Base-by-base conservation (phyloP, 164 flowering plant species). In the Aristolochia californica region DNA sequence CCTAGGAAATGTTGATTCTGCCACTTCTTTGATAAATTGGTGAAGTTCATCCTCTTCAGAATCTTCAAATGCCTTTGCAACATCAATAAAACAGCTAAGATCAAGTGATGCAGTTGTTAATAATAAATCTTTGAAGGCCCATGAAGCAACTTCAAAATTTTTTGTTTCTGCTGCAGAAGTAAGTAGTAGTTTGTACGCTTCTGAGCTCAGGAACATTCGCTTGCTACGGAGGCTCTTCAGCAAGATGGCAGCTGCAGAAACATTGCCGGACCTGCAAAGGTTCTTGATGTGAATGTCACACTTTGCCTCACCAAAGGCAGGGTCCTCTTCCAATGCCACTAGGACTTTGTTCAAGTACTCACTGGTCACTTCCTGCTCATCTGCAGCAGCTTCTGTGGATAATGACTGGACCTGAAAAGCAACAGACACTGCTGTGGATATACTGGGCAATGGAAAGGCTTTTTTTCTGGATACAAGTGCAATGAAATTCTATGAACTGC, bases 61-160 rank as follows among this genome's bases (percentile, higher is more conserved):
- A 17, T 72, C 75, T 13, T 48, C 45, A 60, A 82, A 83, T 30
- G 81, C 87, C 67, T 68, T 78, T 14, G 91, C 96, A 77, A 88
- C 54, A 68, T 44, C 64, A 24, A 57, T 55, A 76, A 71, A 89
- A 43, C 77, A 70, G 28, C 50, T 53, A 34, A 80, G 70, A 68
- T 68, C 68, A 54, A 76, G 60, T 20, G 69, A 45, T 27, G 64
- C 44, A 57, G 54, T 52, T 14, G 72, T 74, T 7, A 56, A 44
- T 49, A 89, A 21, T 47, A 79, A 45, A 66, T 81, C 79, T 72
- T 77, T 87, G 59, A 87, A 81, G 59, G 72, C 61, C 55, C 64
- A 75, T 64, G 63, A 70, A 38, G 77, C 58, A 49, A 81, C 60
- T 8, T 74, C 77, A 60, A 69, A 59, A 53, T 86, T 78, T 54